Percentiles rank a stretch among this genome's conserved stretches.
These are phyloP conservation scores for Apophysomyces variabilis DNA, from an alignment of 371 early-diverging fungal genomes.

Conservation along the genomic window DNA sequence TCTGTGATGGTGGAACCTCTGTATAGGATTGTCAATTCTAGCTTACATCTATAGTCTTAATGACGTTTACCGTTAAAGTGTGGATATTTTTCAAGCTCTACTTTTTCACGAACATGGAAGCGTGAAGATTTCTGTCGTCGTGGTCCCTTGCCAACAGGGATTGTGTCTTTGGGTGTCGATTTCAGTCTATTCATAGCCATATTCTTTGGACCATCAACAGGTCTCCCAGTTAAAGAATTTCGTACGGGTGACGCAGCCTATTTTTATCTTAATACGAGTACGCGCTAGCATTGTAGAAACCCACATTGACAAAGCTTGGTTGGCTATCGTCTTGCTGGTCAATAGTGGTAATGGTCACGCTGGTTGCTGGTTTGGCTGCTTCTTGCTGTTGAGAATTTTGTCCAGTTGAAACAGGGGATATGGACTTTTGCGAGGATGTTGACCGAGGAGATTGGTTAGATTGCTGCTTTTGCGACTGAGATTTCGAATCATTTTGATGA, in stretches of 20 bases:
- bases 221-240: constrained; percentile 5
- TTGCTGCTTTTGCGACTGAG: constrained; percentile 19
- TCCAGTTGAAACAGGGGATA: background rate
- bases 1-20: constrained; percentile 75
- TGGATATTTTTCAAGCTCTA: constrained; percentile 78
- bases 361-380: background rate
- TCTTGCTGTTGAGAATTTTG: constrained; percentile 1
- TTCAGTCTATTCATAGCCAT: constrained; percentile 76
- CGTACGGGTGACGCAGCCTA: constrained; percentile 2
- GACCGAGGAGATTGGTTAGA: constrained; percentile 14
- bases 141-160: constrained; percentile 82
- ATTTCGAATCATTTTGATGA: constrained; percentile 28
- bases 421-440: background rate
- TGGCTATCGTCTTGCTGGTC: background rate
- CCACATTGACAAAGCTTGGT: constrained; percentile 1
- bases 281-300: background rate
- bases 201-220: constrained; percentile 65
- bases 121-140: constrained; percentile 84
- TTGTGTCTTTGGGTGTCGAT: constrained; percentile 76
- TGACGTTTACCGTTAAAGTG: constrained; percentile 68
- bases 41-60: background rate
- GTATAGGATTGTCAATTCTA: background rate
- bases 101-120: constrained; percentile 77
- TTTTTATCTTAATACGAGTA: background rate
- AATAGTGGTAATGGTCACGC: background rate